Evolutionary conservation across 2,329 filamentous ascomycete species (phyloP), one percentile per base, ranked within the genome.

Genomic region (Macroventuria anomochaeta): DNA sequence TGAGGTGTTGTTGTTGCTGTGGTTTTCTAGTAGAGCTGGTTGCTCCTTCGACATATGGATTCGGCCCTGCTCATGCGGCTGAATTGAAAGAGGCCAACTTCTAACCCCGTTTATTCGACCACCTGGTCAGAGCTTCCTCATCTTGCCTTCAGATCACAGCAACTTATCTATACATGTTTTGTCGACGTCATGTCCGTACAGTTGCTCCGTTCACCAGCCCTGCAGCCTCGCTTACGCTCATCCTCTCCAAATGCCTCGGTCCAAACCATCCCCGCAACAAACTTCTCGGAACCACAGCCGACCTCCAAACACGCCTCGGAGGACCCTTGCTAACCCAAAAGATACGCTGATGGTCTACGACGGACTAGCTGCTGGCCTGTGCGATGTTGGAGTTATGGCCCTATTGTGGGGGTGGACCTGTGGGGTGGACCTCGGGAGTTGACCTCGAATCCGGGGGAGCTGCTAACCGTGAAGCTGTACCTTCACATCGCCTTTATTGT

Each of bases 351-450:
- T 7, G 23, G 23, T 3, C 42, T 36, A 10, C 5, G 15, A 28
- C 5, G 15, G 42, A 26, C 34, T 31, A 39, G 34, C 44, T 29
- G 18, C 26, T 32, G 44, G 44, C 44, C 34, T 39, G 44, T 47
- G 44, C 44, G 20, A 32, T 23, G 18, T n/a, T 31, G 26, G 25
- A 23, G 25, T 8, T 32, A 18, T 43, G 18, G 36, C 18, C 26
- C 12, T 4, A 15, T 17, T 33, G 34, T 39, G 34, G 33, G 34
- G 44, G 34, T 13, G 23, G 32, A 46, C 11, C 42, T n/a, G n/a
- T 37, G 21, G 32, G 32, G 25, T 23, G 26, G 13, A 25, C 34
- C 18, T n/a, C 26, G 25, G 26, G 36, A 29, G 20, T 32, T 21
- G 5, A 18, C 28, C 28, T 31, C 18, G 11, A 37, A 11, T 20